Evolutionary conservation across 2,329 filamentous ascomycete genomes (phyloP).

Genomic region (Clarireedia sp.): DNA sequence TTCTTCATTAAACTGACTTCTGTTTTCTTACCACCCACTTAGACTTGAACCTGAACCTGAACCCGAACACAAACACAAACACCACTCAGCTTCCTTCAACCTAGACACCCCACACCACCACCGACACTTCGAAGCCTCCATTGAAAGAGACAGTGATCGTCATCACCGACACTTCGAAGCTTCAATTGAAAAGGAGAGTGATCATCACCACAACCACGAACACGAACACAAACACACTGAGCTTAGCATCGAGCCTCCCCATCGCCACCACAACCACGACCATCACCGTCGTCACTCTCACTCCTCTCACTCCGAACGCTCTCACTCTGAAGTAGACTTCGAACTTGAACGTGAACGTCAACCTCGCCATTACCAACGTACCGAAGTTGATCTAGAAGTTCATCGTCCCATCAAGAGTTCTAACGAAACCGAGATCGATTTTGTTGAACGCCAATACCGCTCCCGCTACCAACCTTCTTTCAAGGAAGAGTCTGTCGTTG

Average conservation of each 20-base stretch:
- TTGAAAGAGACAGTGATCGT: constrained; percentile 9
- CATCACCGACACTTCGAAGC: constrained; percentile 1
- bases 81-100: constrained; percentile 41
- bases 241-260: constrained; percentile 33
- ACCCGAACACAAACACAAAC: constrained; percentile 31
- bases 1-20: constrained; percentile 20
- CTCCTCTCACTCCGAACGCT: constrained; percentile 15
- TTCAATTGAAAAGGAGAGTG: constrained; percentile 4
- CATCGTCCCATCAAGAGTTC: constrained; percentile 20
- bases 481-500: constrained; percentile 35
- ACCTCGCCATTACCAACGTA: constrained; percentile 29
- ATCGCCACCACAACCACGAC: constrained; percentile 17
- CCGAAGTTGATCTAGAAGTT: constrained; percentile 18
- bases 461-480: constrained; percentile 34
- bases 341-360: constrained; percentile 31
- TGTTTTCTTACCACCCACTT: constrained; percentile 13
- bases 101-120: constrained; percentile 33
- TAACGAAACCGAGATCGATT: constrained; percentile 40
- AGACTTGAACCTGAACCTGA: not conserved
- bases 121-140: constrained; percentile 18
- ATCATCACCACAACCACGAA: constrained; percentile 12
- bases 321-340: constrained; percentile 32
- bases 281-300: constrained; percentile 16
- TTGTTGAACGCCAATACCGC: constrained; percentile 60
- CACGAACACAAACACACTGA: constrained; percentile 16